A percentile compares a stretch with the other conserved stretches of the same genome.
phyloP scores from a whole-genome alignment of 2,329 filamentous ascomycete species.

The Fusarium redolens region DNA sequence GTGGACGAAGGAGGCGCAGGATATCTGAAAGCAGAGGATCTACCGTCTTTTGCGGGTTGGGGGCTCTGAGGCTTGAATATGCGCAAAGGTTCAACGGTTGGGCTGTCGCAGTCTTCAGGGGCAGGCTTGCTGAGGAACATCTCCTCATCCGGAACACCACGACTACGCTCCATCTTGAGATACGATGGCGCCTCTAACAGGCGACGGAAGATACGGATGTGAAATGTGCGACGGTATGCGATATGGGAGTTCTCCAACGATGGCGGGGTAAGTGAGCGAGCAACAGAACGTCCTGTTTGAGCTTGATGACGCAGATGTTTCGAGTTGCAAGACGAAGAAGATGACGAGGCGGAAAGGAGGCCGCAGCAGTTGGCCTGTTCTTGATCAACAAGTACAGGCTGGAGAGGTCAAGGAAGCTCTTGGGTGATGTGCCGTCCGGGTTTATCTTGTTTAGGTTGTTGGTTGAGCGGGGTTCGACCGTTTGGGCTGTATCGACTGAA shows the following conservation, averaged over 20 bases:
- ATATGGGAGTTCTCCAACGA: conserved; percentile 18
- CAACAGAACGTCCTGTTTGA: conserved; percentile 10
- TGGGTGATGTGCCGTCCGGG: conserved; percentile 1
- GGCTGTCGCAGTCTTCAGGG: conserved; percentile 71
- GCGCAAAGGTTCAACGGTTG: conserved; percentile 83
- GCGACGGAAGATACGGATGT: conserved; percentile 3
- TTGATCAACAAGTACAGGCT: conserved; percentile 16
- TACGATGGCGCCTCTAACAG: conserved; percentile 10
- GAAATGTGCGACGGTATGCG: conserved; percentile 19
- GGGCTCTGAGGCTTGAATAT: conserved; percentile 84
- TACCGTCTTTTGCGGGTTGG: conserved; percentile 60
- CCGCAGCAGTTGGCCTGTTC: conserved; percentile 6
- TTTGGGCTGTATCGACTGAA: conserved; percentile 18
- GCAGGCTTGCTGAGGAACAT: conserved; percentile 78
- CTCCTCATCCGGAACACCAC: conserved; percentile 81
- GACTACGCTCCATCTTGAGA: conserved; percentile 62
- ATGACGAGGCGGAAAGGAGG: conserved; percentile 3
- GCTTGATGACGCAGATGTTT: conserved; percentile 13
- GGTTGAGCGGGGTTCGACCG: conserved; percentile 40
- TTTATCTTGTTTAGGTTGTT: conserved; percentile 22
- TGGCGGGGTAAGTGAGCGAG: conserved; percentile 24
- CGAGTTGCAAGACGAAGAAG: conserved; percentile 1
- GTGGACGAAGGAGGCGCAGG: conserved; percentile 59
- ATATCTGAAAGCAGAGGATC: conserved; percentile 58
- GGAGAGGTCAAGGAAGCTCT: neutral